Base-by-base conservation (phyloP, 192 early-diverging fungal species). In the Spinellus fusiger region DNA sequence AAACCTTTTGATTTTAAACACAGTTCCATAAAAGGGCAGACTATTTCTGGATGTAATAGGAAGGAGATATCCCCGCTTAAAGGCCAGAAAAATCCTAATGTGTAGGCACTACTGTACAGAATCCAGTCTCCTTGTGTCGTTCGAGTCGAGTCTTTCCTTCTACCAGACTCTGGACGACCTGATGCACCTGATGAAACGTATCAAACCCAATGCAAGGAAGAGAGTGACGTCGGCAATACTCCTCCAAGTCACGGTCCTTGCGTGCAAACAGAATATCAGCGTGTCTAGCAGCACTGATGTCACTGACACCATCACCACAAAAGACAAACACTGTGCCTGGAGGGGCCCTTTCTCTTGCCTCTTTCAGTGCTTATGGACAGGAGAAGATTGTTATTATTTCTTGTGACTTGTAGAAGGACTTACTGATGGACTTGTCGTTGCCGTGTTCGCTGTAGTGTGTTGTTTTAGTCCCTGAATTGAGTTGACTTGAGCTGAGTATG, bases 271-370 rank as follows among this genome's bases (percentile, higher is more conserved):
- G 67, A 18, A 87, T 46, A 49, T 92, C 89, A 0, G 87, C 87
- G 25, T 88, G 80, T n/a, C 76, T 66, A 15, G 90, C 89, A 22
- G 88, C 90, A 10, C 80, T 82, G 23, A 92, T 74, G 62, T 92
- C 90, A 2, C 81, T 84, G 13, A 92, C 79, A 44, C 90, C 89
- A 68, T 92, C 90, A 5, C 90, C 90, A 40, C 86, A 81, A 65
- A 91, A 92, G 4, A 92, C 72, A 57, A 88, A 73, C 10, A 80
- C 61, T 3, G 66, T 50, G n/a, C 53, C 67, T 15, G 62, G 40
- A 10, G 61, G 15, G 40, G 62, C 65, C 1, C 13, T 13, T 47
- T 46, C 62, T 51, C 72, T 62, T 28, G 72, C 65, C 18, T 63
- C 48, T 12, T 35, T 56, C 26, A 74, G 49, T 7, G 72, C 71